Evolutionary conservation across 768 basidiomycete species (phyloP).

Genomic region (Phlegmacium glaucopus): DNA sequence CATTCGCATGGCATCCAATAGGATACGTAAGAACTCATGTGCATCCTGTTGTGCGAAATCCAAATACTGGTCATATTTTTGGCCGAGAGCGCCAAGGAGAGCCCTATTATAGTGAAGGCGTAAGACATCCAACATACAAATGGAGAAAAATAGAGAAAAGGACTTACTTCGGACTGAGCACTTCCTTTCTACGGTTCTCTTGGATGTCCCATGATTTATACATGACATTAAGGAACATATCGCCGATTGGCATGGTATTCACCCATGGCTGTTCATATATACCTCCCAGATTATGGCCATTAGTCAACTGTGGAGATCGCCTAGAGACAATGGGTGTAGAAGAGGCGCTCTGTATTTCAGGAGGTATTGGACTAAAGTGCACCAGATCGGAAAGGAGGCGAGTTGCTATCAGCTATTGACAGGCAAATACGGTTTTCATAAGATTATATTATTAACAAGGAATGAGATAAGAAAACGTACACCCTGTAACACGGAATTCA

Average conservation of each 20-base stretch:
- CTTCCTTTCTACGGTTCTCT: slow-evolving; percentile 44
- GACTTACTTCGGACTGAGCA: slow-evolving; percentile 66
- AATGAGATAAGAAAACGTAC: slow-evolving; percentile 40
- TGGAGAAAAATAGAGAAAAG: background rate
- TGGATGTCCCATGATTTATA: slow-evolving; percentile 64
- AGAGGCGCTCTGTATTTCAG: slow-evolving; percentile 35
- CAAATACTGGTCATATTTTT: slow-evolving; percentile 91
- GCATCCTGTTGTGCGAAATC: slow-evolving; percentile 97
- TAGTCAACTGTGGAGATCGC: slow-evolving; percentile 67
- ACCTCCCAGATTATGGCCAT: slow-evolving; percentile 57
- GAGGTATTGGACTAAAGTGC: slow-evolving; percentile 48
- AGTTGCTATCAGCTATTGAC: slow-evolving; percentile 62
- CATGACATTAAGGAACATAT: slow-evolving; percentile 61
- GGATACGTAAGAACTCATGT: slow-evolving; percentile 87
- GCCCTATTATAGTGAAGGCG: slow-evolving; percentile 35
- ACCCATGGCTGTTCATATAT: slow-evolving; percentile 50
- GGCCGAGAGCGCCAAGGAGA: slow-evolving; percentile 63
- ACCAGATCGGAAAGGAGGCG: slow-evolving; percentile 55
- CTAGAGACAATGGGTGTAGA: slow-evolving; percentile 38
- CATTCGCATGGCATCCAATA: slow-evolving; percentile 92
- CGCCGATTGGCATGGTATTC: slow-evolving; percentile 66
- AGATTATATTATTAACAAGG: slow-evolving; percentile 5
- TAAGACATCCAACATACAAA: background rate
- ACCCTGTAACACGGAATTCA: slow-evolving; percentile 93
- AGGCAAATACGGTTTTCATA: slow-evolving; percentile 4